Base-by-base conservation (phyloP, 2,329 filamentous ascomycete species). In the Coniochaeta hoffmannii region DNA sequence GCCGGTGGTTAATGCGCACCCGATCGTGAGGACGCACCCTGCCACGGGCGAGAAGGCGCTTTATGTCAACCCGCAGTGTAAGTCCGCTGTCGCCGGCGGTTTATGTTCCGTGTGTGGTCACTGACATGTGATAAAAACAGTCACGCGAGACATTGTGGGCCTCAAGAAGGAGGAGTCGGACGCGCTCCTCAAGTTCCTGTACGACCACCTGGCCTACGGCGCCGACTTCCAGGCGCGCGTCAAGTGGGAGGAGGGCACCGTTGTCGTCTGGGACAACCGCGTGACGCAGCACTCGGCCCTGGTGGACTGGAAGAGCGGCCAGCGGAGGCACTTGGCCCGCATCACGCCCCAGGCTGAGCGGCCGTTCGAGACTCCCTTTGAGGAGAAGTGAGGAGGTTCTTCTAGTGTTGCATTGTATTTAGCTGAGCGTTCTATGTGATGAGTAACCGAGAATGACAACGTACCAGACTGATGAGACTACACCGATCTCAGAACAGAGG, bases 141-240 rank as follows among this genome's bases (percentile, higher is more conserved):
- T 94, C 73, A 93, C 89, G 4, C 85, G 89, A 53, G 78, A 85
- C 30, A 93, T 96, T 54, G 81, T 93, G 1, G 90, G 89, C 12
- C 82, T 87, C 65, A 95, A 96, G 73, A 89, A 90, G 66, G 90
- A 96, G 66, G 91, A 96, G 67, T 90, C 86, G 1, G 90, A 95
- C 60, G 78, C 79, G 50, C 74, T 92, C 11, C 76, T 92, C 57
- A 89, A 89, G 64, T 91, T 91, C 73, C 71, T 92, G 15, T 90
- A 86, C 67, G 82, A 90, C 64, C 88, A 91, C 64, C 83, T 90
- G 53, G 86, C 85, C 1, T 78, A 81, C 38, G 86, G 86, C 19
- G 82, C 86, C 52, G 88, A 91, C 65, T 82, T 90, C 68, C 88
- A 92, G 62, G 78, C 78, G 5, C 80, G 88, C 24, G 79, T 96